Evolutionary conservation across 257 asterid species (phyloP), one percentile per base, ranked within the genome.

Genomic region (Salvia splendens): DNA sequence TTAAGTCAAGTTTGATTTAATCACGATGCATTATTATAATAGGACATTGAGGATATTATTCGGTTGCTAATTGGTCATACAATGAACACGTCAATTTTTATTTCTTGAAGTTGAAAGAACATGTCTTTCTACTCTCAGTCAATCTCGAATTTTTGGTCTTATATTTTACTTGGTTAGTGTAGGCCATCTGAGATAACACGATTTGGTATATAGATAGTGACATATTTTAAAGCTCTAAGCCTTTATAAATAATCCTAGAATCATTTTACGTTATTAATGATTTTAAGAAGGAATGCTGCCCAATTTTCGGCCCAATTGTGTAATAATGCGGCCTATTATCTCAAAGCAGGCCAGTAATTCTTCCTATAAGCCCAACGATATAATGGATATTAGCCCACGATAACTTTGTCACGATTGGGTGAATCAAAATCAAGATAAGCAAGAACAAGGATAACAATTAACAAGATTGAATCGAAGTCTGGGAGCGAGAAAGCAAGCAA

Each of bases 361-460:
- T 6, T 24, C 10, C 6, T 12, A 12, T 6, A 46, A 46, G 20
- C 51, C 51, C 8, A 46, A n/a, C 11, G 4, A 8, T 17, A 7
- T 2, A 20, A 17, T 5, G 16, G 0, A 10, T 15, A 5, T 12
- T 12, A 11, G 59, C 72, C 76, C 82, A 65, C 36, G 7, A 30
- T 15, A 42, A 30, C 36, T 17, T 47, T 15, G 57, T n/a, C 16
- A 40, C 9, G n/a, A 48, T 50, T 3, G 15, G 49, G 3, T 3
- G 32, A 28, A 32, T 55, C n/a, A 6, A 17, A 40, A 38, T 65
- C 24, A 55, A 63, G 83, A 83, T 81, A 77, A 84, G 84, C 79
- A 67, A 65, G 56, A 15, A 40, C 5, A 55, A 56, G 58, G 66
- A 63, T 17, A 72, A 20, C 45, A 11, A 12, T n/a, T n/a, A n/a